Evolutionary conservation across 805 yeast species (phyloP).

Genomic region (Ogataea methylovora): DNA sequence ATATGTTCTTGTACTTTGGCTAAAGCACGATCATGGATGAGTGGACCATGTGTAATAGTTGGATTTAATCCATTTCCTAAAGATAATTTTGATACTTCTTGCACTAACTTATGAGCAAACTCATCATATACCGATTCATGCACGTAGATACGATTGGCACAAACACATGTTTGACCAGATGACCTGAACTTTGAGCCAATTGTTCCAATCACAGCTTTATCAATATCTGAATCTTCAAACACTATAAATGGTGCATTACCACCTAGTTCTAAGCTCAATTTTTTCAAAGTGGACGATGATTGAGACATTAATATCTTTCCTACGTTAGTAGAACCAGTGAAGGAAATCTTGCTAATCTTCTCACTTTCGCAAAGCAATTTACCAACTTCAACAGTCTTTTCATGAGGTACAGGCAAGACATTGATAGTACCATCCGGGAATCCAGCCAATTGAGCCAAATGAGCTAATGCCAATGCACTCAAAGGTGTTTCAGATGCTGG

Average conservation of each 20-base stretch:
- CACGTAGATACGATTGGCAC: constrained; percentile 63
- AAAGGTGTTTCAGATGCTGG: constrained; percentile 76
- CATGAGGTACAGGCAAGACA: constrained; percentile 42
- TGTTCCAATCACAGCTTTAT: constrained; percentile 54
- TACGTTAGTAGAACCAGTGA: constrained; percentile 71
- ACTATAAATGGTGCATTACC: constrained; percentile 78
- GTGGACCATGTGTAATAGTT: constrained; percentile 63
- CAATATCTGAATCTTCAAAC: constrained; percentile 63
- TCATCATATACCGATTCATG: constrained; percentile 55
- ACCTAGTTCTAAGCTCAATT: constrained; percentile 66
- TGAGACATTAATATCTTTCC: constrained; percentile 63
- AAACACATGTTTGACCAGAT: constrained; percentile 75
- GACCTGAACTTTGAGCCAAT: constrained; percentile 62
- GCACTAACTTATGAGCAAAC: constrained; percentile 41
- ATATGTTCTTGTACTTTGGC: constrained; percentile 52
- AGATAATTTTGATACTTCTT: constrained; percentile 32
- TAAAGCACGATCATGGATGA: constrained; percentile 53
- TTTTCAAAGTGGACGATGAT: constrained; percentile 53
- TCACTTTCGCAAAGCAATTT: constrained; percentile 46
- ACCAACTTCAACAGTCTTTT: constrained; percentile 40
- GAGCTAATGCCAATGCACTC: constrained; percentile 61
- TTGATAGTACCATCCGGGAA: constrained; percentile 66
- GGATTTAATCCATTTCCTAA: constrained; percentile 59
- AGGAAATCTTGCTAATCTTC: constrained; percentile 55
- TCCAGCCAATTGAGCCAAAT: constrained; percentile 57